Evolutionary conservation across 78 protist genomes (phyloP).

Genomic region (Tieghemostelium lacteum): DNA sequence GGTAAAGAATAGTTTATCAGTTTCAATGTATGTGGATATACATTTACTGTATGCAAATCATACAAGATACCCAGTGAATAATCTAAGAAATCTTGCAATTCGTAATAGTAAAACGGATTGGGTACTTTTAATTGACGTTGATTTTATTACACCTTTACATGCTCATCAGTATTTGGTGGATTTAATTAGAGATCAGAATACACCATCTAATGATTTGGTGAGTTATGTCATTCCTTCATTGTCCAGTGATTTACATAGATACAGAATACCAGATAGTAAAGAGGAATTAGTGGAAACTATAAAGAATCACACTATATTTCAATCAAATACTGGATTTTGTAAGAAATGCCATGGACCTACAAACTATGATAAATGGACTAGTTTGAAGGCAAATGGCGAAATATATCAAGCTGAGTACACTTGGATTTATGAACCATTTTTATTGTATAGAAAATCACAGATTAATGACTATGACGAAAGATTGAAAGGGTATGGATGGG

Average conservation of each 20-base stretch:
- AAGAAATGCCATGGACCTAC: conserved; percentile 65
- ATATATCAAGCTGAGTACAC: conserved; percentile 5
- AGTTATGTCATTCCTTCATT: conserved; percentile 60
- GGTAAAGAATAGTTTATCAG: conserved; percentile 8
- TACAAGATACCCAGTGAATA: conserved; percentile 66
- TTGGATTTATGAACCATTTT: conserved; percentile 44
- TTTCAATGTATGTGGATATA: conserved; percentile 29
- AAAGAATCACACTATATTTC: neutral
- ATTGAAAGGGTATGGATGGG: conserved; percentile 51
- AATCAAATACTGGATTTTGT: conserved; percentile 40
- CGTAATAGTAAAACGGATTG: conserved; percentile 24
- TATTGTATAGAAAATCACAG: neutral
- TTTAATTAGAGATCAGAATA: neutral
- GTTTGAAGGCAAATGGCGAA: neutral
- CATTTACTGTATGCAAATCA: conserved; percentile 47
- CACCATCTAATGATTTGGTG: neutral
- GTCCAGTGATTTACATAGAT: conserved; percentile 16
- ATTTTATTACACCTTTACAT: conserved; percentile 28
- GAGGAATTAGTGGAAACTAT: neutral
- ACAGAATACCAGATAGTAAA: conserved; percentile 30
- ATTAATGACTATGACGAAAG: conserved; percentile 9
- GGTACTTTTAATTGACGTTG: conserved; percentile 47
- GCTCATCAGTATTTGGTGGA: neutral
- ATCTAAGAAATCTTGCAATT: conserved; percentile 58
- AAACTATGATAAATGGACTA: conserved; percentile 22